Percentiles rank a stretch among this genome's conserved stretches.
These are phyloP conservation scores for Infundibulicybe gibba DNA, from an alignment of 768 basidiomycete species.

Conservation along the genomic window DNA sequence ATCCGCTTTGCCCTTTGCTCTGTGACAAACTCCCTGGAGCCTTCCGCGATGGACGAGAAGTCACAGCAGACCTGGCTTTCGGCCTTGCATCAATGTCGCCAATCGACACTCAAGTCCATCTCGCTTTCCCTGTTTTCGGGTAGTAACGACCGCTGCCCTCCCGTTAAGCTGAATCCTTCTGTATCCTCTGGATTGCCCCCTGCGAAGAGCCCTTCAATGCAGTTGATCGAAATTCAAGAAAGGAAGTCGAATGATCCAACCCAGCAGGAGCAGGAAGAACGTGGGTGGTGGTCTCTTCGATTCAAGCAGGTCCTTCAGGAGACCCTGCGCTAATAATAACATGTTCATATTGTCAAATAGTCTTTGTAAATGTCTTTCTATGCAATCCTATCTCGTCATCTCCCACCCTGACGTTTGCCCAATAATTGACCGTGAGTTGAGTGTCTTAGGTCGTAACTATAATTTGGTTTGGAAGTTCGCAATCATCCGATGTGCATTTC, in stretches of 20 bases:
- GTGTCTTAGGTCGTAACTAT: no score
- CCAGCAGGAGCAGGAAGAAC: constrained; percentile 56
- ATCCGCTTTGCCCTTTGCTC: constrained; percentile 33
- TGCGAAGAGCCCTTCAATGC: constrained; percentile 72
- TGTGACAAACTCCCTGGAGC: constrained; percentile 26
- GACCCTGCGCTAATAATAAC: constrained; percentile 30
- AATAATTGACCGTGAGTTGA: no score
- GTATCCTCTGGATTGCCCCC: constrained; percentile 48
- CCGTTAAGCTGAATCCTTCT: constrained; percentile 22
- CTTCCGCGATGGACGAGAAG: neutral
- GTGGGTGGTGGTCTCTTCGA: constrained; percentile 70
- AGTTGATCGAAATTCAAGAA: constrained; percentile 28
- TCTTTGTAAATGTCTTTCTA: no score
- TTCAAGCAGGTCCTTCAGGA: constrained; percentile 52
- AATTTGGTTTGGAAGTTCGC: no score
- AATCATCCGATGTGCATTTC: no score
- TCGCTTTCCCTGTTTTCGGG: constrained; percentile 22
- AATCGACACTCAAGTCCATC: constrained; percentile 37
- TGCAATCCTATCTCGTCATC: no score
- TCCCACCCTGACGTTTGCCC: no score
- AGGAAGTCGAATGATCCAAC: constrained; percentile 11
- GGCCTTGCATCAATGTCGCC: constrained; percentile 51
- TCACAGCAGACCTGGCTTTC: constrained; percentile 35
- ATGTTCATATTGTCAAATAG: neutral
- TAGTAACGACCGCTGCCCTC: constrained; percentile 10